Evolutionary conservation across 2,329 filamentous ascomycete species (phyloP), one percentile per base, ranked within the genome.

Genomic region (Aureobasidium namibiae): DNA sequence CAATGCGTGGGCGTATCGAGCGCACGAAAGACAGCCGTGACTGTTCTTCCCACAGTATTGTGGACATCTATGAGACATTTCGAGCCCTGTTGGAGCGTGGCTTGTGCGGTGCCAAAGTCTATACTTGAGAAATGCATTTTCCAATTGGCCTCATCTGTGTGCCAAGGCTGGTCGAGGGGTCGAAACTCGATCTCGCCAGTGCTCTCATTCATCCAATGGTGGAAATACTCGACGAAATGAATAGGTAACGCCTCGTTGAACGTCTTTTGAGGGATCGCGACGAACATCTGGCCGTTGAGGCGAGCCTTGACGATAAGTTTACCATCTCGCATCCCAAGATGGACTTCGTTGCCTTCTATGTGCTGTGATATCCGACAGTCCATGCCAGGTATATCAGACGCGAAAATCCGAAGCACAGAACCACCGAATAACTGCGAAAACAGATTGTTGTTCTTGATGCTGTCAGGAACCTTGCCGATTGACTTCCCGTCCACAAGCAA

Each of bases 191-290:
- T 52, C 1, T 69, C 53, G 1, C 73, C 71, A 1, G 69, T 70
- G 1, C 61, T 48, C 0, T 84, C 13, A 42, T 87, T 73, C 4
- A 87, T 70, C 83, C 84, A 88, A 62, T 88, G 84, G 0, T 80
- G 72, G 50, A 80, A 86, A 4, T 76, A 69, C 0, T 79, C 67
- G 0, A 84, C 62, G 0, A 88, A 70, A 0, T 73, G 66, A 0
- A 62, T 63, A 0, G 85, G 86, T 0, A 87, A 68, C 61, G 85
- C 82, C 0, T 57, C 45, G 1, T 56, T 23, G 38, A 78, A 73
- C 0, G 70, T 38, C 0, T 56, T 8, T 0, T 46, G 46, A 1
- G 71, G 69, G 13, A 80, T 60, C 1, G 69, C 65, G 48, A 78
- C 74, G 0, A 74, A 65, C 0, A 74, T 18, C 0, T 58, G 49